Base-by-base conservation (phyloP, 106 monocot species). In the Platanthera guangdongensis region DNA sequence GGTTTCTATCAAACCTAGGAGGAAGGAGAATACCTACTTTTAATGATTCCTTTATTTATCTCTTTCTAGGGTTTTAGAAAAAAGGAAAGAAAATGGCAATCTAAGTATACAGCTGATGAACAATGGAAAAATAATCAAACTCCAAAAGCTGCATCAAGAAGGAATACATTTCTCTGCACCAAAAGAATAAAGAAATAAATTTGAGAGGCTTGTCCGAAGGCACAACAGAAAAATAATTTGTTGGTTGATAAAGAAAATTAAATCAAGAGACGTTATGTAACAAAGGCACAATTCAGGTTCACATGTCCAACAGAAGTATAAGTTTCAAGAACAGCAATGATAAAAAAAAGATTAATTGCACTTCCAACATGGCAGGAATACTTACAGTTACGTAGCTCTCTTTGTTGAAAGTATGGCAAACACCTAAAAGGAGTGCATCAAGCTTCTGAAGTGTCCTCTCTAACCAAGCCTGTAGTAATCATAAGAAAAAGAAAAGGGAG, bases 361-460 rank as follows among this genome's bases (percentile, higher is more conserved):
- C 18, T 67, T 73, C 52, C 55, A 82, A 77, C 28, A 80, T 39
- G 60, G 77, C 74, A 57, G 73, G 52, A 60, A 91, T 79, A 89
- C 97, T 94, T 69, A 97, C 97, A 76, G 88, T 94, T 81, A 94
- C 71, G 64, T 97, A 97, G 80, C 76, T 92, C 70, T 91, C 89
- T 71, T 91, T 71, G 14, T 88, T 82, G 82, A 97, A 97, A 73
- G 32, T 85, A 77, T 90, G 94, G 81, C 97, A 97, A 71, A 97
- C 88, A 67, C 88, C 94, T 52, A 97, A 80, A 57, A 97, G 74
- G 53, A 92, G 85, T 57, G 91, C 79, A 88, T 97, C 97, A 74
- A 97, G 86, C 82, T 94, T 97, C 77, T 97, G 97, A 82, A 97
- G 83, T 68, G 97, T 87, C 78, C 89, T 84, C 22, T 81, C 83